Base-by-base conservation (phyloP, 2,329 filamentous ascomycete species). In the Emericellopsis cladophorae region DNA sequence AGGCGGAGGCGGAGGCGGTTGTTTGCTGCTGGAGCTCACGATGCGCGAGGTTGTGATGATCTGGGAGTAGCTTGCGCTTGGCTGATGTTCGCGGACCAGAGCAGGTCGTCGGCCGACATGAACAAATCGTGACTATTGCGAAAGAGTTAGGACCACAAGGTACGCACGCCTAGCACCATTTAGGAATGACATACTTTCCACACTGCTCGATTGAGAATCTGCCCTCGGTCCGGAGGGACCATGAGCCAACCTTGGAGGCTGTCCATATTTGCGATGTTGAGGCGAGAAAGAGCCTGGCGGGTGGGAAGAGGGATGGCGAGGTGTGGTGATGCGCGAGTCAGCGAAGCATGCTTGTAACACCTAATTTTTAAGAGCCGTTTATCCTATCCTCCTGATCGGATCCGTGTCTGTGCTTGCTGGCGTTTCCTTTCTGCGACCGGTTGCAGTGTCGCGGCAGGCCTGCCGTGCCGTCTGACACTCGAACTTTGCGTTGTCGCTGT, bases 171-270 rank as follows among this genome's bases (percentile, higher is more conserved):
- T 9, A 21, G 14, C 16, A n/a, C 11, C 36, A 23, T 10, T 7
- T 14, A 22, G 7, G 36, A 10, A 22, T 11, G 40, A 32, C 61
- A 40, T 50, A 72, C 70, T 65, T 74, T 74, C 70, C 70, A 74
- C 37, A 65, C 49, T 38, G 68, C 62, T 47, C 68, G 59, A 35
- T 68, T 67, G 39, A 74, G 61, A 35, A 74, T 67, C 45, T 68
- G 66, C 41, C 61, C 62, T 39, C 69, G 58, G 41, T 74, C 70
- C 31, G 70, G 70, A 35, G 70, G 70, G 32, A 69, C 62, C 51
- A 70, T 52, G 49, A 74, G 59, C 44, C 64, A 51, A 24, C 70
- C 69, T 46, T 71, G 67, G 40, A 66, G 51, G 44, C 48, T 53
- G 31, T 65, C 61, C 59, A 64, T 64, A 45, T 44, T 51, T 42